Base-by-base conservation (phyloP, 495 filamentous ascomycete species). In the Monascus purpureus region DNA sequence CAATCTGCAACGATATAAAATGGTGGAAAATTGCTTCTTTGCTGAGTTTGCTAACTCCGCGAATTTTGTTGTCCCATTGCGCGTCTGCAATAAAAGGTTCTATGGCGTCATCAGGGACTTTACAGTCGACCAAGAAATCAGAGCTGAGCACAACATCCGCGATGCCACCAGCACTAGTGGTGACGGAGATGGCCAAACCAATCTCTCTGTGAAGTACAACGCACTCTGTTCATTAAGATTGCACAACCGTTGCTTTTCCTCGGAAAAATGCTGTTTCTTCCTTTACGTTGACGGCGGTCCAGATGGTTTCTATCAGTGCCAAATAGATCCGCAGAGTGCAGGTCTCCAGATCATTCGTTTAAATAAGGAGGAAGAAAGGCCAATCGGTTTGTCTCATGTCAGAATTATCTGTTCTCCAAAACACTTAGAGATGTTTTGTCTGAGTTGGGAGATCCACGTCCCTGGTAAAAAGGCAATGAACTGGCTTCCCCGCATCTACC, bases 201-300 rank as follows among this genome's bases (percentile, higher is more conserved):
- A 16, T 6, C 28, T 36, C 4, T 13, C 32, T 0, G 28, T 57
- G 14, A 40, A 32, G 15, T 60, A 55, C 25, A 36, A 51, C 16
- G 55, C 53, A 11, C 18, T 50, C 7, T 63, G 55, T 24, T 51
- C 51, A 1, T 17, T 61, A 11, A 43, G 39, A 18, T 37, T 54
- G 17, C 41, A 50, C 16, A 42, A 55, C 6, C 48, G 46, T 24
- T 43, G 39, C 25, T 49, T 63, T 28, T 57, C 47, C 42, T 39
- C 53, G 8, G 49, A 63, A 13, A 46, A 40, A 22, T 60, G 56
- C 18, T 46, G 43, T 8, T 41, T 61, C 15, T 25, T 19, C 8
- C 29, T 63, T 12, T 36, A 46, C 28, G 15, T 63, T 4, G 37
- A 54, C 18, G 57, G 57, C 8, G 59, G 55, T 0, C 59, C 59